Conservation (phyloP, 2,329 filamentous ascomycete genomes). For the Fusarium redolens region DNA sequence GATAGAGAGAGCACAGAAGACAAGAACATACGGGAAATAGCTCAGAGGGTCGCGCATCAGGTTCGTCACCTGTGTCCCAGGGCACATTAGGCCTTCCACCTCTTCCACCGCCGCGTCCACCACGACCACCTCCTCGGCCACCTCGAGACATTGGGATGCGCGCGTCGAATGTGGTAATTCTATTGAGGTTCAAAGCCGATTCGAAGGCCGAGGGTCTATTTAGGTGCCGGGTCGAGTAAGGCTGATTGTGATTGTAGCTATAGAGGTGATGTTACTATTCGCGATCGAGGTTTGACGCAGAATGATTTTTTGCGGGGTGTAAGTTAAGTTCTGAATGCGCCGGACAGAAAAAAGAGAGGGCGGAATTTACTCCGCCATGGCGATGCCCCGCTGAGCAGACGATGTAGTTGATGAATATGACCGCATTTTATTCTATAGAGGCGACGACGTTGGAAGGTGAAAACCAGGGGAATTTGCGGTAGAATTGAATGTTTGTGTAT, state of each 20-base stretch:
- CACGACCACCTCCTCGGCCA: constrained; percentile 64
- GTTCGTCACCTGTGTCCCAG: constrained; percentile 65
- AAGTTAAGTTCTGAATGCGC: constrained; percentile 20
- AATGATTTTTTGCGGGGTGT: constrained; percentile 43
- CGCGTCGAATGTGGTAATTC: neutral
- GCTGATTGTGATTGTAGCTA: neutral
- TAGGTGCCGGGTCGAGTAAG: neutral
- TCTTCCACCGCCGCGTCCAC: constrained; percentile 60
- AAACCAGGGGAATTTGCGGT: too few relatives aligned
- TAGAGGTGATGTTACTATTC: constrained; percentile 1
- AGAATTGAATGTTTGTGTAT: neutral
- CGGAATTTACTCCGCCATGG: constrained; percentile 38
- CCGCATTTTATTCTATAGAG: neutral
- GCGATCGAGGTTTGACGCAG: constrained; percentile 27
- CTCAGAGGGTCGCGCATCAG: constrained; percentile 68
- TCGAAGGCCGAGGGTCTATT: neutral
- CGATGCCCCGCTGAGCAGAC: constrained; percentile 22
- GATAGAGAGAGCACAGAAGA: neutral
- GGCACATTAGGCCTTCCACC: constrained; percentile 61
- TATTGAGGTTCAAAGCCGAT: neutral
- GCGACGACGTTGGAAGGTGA: neutral
- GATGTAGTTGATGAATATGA: neutral
- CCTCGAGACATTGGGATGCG: constrained; percentile 61
- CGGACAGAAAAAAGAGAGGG: constrained; percentile 10
- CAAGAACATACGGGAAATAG: constrained; percentile 63